Conservation (phyloP, 2,329 filamentous ascomycete genomes). For the Colletotrichum godetiae region DNA sequence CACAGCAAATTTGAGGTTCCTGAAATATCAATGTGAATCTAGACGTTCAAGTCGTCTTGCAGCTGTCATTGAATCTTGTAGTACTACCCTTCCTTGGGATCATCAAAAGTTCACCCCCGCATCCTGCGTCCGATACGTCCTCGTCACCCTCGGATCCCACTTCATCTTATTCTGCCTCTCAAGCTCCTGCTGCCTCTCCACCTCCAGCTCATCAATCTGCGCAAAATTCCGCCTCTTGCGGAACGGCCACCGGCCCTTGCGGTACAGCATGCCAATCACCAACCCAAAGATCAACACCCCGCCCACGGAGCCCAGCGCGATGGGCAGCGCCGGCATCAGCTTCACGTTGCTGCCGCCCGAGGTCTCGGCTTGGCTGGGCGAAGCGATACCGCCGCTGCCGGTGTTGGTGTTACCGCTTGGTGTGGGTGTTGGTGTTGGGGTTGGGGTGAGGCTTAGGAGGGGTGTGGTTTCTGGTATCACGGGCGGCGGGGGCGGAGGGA, state of each 20-base stretch:
- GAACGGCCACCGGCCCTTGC: constrained; percentile 33
- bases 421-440: constrained; percentile 13
- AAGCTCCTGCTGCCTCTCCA: constrained; percentile 30
- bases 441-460: background rate
- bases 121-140: background rate
- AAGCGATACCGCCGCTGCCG: background rate
- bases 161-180: constrained; percentile 32
- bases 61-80: no score
- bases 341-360: constrained; percentile 5
- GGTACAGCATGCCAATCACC: constrained; percentile 29
- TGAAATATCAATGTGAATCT: background rate
- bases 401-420: background rate
- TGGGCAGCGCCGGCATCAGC: constrained; percentile 37
- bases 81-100: no score
- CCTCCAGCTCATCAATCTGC: constrained; percentile 30
- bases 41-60: background rate
- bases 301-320: constrained; percentile 32
- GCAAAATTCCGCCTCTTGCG: constrained; percentile 11
- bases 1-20: no score
- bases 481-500: background rate
- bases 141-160: constrained; percentile 35
- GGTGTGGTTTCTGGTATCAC: background rate
- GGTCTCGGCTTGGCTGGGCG: constrained; percentile 23
- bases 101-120: constrained; percentile 28
- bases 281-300: constrained; percentile 34